Evolutionary conservation across 139 green algal species (phyloP), one percentile per base, ranked within the genome.

Genomic region (Chlamydomonas sp.): DNA sequence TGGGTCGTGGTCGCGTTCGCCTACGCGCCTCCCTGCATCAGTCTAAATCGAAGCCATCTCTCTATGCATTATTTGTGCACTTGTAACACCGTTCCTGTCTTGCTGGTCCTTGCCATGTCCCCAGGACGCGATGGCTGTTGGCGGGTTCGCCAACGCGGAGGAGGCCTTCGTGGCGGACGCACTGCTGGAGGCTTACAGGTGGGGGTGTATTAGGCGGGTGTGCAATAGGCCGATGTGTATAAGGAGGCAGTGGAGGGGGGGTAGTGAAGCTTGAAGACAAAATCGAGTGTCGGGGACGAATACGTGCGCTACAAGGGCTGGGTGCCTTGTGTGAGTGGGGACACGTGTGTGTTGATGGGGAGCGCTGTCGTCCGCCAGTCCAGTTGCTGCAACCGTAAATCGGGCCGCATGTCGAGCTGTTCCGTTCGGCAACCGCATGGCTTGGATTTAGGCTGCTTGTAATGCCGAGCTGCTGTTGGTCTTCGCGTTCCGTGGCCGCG

Each of bases 141-240:
- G 93, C 0, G 68, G 63, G 8, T 98, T 98, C 78, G 84, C 74
- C 0, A 81, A n/a, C 67, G 96, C 92, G 83, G 92, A 97, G 12
- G 95, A 97, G 77, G 95, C 96, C 3, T 95, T 95, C 83, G 94
- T 92, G 7, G 95, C 93, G 49, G 95, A 97, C 18, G 92, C 90
- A 0, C 89, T 98, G 78, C 93, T 98, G 71, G 79, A 94, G 66
- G 96, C 95, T 31, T 98, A 97, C 90, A 91, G 93, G 90, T 93
- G 83, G 31, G 85, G 5, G 58, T 17, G 62, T 49, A 49, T 49
- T 49, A 49, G 9, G 17, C 1, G 57, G 7, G 16, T 1, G 5
- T 2, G 59, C 20, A 4, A 1, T 17, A 8, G 59, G 58, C 3
- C 3, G 10, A 16, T 31, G 58, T 60, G 69, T 14, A 71, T 10